These are phyloP conservation scores for Remersonia thermophila DNA, from an alignment of 2,329 filamentous ascomycete species.

Conservation along the genomic window DNA sequence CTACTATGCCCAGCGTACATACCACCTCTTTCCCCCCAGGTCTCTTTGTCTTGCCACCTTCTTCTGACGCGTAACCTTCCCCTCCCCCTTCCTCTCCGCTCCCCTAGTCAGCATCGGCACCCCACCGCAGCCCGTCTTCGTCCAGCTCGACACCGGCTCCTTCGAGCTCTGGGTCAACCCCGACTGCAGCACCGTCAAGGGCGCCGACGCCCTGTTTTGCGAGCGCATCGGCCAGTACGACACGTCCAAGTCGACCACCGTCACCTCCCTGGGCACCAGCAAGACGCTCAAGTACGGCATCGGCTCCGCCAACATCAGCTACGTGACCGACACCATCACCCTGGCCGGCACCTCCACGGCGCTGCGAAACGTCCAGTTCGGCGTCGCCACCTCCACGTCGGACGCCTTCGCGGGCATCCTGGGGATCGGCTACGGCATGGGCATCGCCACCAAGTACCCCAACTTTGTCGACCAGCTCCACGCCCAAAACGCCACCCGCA, in stretches of 20 bases:
- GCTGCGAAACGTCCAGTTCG: slow-evolving; percentile 47
- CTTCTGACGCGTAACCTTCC: not conserved
- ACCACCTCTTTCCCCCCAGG: too few relatives aligned
- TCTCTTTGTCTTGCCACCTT: slow-evolving; percentile 9
- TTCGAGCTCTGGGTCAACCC: slow-evolving; percentile 54
- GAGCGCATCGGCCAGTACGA: slow-evolving; percentile 33
- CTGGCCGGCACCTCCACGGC: slow-evolving; percentile 30
- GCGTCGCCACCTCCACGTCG: slow-evolving; percentile 41
- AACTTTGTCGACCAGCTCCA: slow-evolving; percentile 41
- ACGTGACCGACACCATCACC: slow-evolving; percentile 33
- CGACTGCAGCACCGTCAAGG: slow-evolving; percentile 35
- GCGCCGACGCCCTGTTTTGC: slow-evolving; percentile 33
- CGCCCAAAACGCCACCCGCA: slow-evolving; percentile 40
- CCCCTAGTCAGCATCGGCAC: slow-evolving; percentile 37
- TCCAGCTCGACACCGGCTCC: slow-evolving; percentile 47
- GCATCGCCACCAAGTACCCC: slow-evolving; percentile 33
- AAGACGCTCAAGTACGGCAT: slow-evolving; percentile 39
- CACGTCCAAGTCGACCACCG: slow-evolving; percentile 28
- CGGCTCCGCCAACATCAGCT: slow-evolving; percentile 37
- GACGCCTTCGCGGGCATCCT: slow-evolving; percentile 50
- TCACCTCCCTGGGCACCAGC: slow-evolving; percentile 21
- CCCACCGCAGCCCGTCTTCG: slow-evolving; percentile 39
- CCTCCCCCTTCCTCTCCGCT: too few relatives aligned
- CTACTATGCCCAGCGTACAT: slow-evolving; percentile 38
- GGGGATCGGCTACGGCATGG: slow-evolving; percentile 57